These are phyloP conservation scores for Sclerotiophoma versabilis DNA, from an alignment of 2,329 filamentous ascomycete species.

Conservation along the genomic window DNA sequence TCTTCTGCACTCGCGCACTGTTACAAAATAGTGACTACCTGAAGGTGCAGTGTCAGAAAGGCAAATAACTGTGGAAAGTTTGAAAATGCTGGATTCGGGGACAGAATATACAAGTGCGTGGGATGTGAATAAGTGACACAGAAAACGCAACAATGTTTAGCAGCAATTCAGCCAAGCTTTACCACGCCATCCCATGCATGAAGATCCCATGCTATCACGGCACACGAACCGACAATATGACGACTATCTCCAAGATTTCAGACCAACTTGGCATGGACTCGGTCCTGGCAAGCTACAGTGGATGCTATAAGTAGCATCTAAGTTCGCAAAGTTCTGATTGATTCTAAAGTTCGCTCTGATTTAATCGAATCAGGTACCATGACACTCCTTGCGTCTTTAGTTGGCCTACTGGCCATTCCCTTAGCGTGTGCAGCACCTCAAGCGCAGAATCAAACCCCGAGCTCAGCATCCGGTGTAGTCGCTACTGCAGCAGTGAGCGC, in stretches of 20 bases:
- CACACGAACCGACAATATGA: not conserved
- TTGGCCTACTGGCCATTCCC: not conserved
- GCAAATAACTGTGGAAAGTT: not conserved
- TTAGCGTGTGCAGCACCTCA: constrained; percentile 7
- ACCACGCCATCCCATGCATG: constrained; percentile 1
- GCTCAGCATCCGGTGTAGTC: not conserved
- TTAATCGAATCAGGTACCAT: not conserved
- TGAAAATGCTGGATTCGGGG: not conserved
- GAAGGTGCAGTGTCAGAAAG: not conserved
- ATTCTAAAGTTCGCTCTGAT: not conserved
- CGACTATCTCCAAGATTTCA: not conserved
- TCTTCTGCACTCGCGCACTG: not conserved
- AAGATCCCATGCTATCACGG: not conserved
- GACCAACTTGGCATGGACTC: not conserved
- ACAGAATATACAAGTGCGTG: not conserved
- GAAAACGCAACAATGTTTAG: not conserved
- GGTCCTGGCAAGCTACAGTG: not conserved
- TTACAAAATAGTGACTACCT: not conserved
- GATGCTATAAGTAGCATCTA: not conserved
- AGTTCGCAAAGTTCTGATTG: too few species aligned
- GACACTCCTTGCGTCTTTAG: not conserved
- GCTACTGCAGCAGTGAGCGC: not conserved
- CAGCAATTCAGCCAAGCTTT: constrained; percentile 5
- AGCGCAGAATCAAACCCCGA: not conserved
- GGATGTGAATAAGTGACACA: not conserved